Percentiles rank a stretch among this genome's conserved stretches.
phyloP scores from a whole-genome alignment of 768 basidiomycete genomes.

The Hortiboletus campestris region DNA sequence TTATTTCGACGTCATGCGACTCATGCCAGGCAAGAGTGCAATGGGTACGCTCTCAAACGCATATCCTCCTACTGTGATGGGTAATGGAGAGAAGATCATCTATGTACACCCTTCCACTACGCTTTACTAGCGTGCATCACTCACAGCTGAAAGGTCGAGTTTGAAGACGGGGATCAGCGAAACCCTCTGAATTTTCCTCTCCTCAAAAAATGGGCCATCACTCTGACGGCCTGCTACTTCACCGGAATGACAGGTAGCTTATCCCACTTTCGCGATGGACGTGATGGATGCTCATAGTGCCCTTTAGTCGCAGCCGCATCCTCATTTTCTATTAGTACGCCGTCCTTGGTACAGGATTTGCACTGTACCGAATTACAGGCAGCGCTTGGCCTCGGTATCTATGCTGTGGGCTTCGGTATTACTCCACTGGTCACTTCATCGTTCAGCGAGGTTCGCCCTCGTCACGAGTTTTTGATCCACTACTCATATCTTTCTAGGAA shows the following conservation, averaged over 20 bases:
- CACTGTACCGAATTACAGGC: constrained; percentile 45
- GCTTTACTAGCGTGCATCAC: not conserved
- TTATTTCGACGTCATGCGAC: too few relatives aligned
- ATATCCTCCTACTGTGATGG: not conserved
- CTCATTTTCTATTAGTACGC: constrained; percentile 53
- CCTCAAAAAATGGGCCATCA: constrained; percentile 43
- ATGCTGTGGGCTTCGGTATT: constrained; percentile 57
- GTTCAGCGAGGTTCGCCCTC: constrained; percentile 50
- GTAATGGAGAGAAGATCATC: not conserved
- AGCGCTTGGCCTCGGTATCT: constrained; percentile 49
- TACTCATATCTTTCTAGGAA: constrained; percentile 39
- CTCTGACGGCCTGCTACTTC: constrained; percentile 30
- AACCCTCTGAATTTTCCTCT: constrained; percentile 39
- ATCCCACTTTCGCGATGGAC: too few relatives aligned
- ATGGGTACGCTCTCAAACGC: not conserved
- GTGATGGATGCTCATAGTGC: not conserved
- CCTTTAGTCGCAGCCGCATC: constrained; percentile 45
- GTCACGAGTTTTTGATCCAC: not conserved
- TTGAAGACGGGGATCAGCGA: constrained; percentile 35
- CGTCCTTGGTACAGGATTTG: constrained; percentile 49
- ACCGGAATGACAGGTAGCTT: constrained; percentile 21
- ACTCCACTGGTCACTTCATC: constrained; percentile 62
- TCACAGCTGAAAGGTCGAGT: constrained; percentile 36
- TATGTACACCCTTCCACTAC: constrained; percentile 5
- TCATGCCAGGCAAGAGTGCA: constrained; percentile 11